Evolutionary conservation across 305 asterid genomes (phyloP).

Genomic region (Fraxinus velutina): DNA sequence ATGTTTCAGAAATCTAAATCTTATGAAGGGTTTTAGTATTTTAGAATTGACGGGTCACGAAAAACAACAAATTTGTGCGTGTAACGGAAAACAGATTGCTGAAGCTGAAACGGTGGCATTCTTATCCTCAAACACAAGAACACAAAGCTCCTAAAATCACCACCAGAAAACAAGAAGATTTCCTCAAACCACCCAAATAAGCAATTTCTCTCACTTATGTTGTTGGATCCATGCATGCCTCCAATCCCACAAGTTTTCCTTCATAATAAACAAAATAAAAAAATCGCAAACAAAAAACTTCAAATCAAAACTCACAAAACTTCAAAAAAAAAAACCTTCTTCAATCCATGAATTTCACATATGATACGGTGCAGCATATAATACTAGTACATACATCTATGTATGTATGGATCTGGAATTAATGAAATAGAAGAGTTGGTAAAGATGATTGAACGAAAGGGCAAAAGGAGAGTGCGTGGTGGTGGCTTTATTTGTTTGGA

Average conservation of each 20-base stretch:
- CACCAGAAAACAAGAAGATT: not conserved
- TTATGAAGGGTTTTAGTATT: not conserved
- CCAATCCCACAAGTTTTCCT: conserved; percentile 2
- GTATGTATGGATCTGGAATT: conserved; percentile 38
- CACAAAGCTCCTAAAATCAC: conserved; percentile 22
- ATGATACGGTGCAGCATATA: not conserved
- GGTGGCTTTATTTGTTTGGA: conserved; percentile 31
- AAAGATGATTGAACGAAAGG: conserved; percentile 25
- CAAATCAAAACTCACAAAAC: not conserved
- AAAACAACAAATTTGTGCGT: conserved; percentile 29
- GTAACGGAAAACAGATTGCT: conserved; percentile 25
- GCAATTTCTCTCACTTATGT: conserved; percentile 1
- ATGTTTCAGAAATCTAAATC: conserved; percentile 12
- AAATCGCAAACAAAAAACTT: not conserved
- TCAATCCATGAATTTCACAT: conserved; percentile 9
- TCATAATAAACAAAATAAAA: conserved; percentile 23
- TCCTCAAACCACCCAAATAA: not conserved
- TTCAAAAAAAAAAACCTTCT: not conserved
- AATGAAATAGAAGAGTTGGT: conserved; percentile 41
- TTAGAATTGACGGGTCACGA: conserved; percentile 13
- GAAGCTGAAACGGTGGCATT: conserved; percentile 31
- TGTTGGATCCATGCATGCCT: conserved; percentile 9
- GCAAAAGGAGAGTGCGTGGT: conserved; percentile 32
- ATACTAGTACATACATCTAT: not conserved
- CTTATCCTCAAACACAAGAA: conserved; percentile 38